Conservation (phyloP, 306 rosid genomes). For the Malus domestica region ASM211411v1 NC_041803.1:1231001-1231500, state of each 20-base stretch:
- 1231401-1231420: constrained; percentile 46
- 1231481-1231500: constrained; percentile 62
- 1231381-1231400: constrained; percentile 83
- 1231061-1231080: constrained; percentile 76
- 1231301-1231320: constrained; percentile 76
- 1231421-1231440: constrained; percentile 57
- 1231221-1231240: constrained; percentile 55
- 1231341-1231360: constrained; percentile 48
- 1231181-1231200: constrained; percentile 61
- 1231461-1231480: constrained; percentile 59
- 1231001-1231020: constrained; percentile 75
- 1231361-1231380: constrained; percentile 63
- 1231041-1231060: constrained; percentile 85
- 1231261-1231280: constrained; percentile 70
- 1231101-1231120: constrained; percentile 72
- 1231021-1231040: constrained; percentile 61
- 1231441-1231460: constrained; percentile 88
- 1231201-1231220: constrained; percentile 65
- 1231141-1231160: constrained; percentile 87
- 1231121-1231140: constrained; percentile 62
- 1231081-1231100: constrained; percentile 73
- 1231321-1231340: constrained; percentile 61
- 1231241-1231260: constrained; percentile 67
- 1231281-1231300: constrained; percentile 56
- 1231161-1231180: constrained; percentile 69